Conservation (phyloP, 805 yeast genomes). For the Jamesozyma piceae region DNA sequence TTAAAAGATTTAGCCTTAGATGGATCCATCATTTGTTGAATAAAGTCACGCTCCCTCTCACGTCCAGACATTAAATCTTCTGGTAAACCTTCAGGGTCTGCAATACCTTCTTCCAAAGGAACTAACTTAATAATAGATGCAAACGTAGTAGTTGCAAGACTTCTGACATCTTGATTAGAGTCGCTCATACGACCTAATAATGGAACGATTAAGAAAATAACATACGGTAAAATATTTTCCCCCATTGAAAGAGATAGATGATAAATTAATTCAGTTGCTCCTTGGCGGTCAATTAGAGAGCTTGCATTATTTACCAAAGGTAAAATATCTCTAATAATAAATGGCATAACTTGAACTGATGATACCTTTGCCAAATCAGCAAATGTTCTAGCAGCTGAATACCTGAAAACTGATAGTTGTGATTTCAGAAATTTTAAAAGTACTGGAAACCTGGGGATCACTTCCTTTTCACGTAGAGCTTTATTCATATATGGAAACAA, state of each 20-base stretch:
- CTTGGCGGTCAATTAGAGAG: conserved; percentile 67
- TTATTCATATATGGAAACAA: conserved; percentile 52
- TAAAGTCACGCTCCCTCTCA: conserved; percentile 87
- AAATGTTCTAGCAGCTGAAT: conserved; percentile 81
- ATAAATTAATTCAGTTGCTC: conserved; percentile 84
- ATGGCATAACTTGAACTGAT: conserved; percentile 66
- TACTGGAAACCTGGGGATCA: conserved; percentile 46
- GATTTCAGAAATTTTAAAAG: conserved; percentile 51
- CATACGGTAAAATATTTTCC: conserved; percentile 79
- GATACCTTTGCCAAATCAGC: conserved; percentile 65
- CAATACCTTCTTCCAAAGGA: conserved; percentile 94
- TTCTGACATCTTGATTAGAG: conserved; percentile 76
- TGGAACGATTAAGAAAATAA: conserved; percentile 91
- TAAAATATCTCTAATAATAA: conserved; percentile 63
- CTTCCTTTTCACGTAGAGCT: conserved; percentile 37
- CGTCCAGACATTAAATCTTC: conserved; percentile 74
- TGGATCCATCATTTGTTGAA: conserved; percentile 97
- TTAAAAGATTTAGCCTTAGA: conserved; percentile 78
- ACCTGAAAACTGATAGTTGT: conserved; percentile 72
- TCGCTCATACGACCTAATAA: conserved; percentile 97
- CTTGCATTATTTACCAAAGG: conserved; percentile 77
- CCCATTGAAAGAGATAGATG: conserved; percentile 85
- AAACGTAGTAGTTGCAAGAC: conserved; percentile 88
- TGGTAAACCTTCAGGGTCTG: conserved; percentile 90
- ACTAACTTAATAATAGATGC: conserved; percentile 92